Base-by-base conservation (phyloP, 164 flowering plant species). In the Cinnamomum chago region DNA sequence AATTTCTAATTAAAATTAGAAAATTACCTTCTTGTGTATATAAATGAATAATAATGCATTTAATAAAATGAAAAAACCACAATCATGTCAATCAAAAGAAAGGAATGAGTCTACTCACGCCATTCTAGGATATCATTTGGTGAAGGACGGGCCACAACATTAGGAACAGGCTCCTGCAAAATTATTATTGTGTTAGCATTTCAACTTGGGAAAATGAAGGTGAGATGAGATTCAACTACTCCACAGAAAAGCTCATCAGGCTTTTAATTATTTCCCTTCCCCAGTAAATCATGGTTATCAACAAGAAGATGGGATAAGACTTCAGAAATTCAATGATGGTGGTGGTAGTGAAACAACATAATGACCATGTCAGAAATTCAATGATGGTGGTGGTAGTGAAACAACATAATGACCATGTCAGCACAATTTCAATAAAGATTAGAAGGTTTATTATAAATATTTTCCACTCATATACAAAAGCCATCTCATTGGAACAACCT, bases 61-160 rank as follows among this genome's bases (percentile, higher is more conserved):
- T 40, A 40, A 40, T 40, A 40, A 40, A 30, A 69, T 12, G 20
- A 20, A 58, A 50, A 47, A 70, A 23, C 27, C 18, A 52, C 9
- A 7, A 7, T 18, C 22, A 70, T 13, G 22, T 50, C 11, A 52
- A 67, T 9, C 33, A 23, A 67, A 15, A 33, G 22, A 67, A 25
- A 25, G 40, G 47, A 33, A n/a, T 22, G 51, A 68, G 40, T 52
- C 7, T 67, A 90, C 99, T 90, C 85, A 95, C 98, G 97, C 98
- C 99, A 95, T 76, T 95, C 99, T 70, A 95, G 92, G 72, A 95
- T 93, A 81, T 95, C 95, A 82, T 76, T 95, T 71, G 94, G 92
- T 50, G 89, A 88, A 76, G 99, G 99, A 62, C 92, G 97, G 18
- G 99, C 98, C 58, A 90, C 90, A 71, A 93, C 82, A 84, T 95